Evolutionary conservation across 2,329 filamentous ascomycete genomes (phyloP).

Genomic region (Trichoderma breve): DNA sequence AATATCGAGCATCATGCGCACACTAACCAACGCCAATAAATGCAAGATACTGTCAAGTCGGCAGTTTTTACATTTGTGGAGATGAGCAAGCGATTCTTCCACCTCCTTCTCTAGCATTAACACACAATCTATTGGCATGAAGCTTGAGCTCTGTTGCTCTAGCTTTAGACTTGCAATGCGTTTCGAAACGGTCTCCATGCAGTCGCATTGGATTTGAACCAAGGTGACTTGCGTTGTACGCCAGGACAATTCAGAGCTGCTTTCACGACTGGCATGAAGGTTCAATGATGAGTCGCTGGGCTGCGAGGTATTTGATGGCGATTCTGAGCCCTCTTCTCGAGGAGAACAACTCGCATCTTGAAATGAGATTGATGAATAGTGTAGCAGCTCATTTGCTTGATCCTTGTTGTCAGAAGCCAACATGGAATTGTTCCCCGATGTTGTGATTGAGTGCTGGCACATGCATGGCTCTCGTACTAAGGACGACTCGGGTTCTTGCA

Average conservation of each 20-base stretch:
- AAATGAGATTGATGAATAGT: background rate
- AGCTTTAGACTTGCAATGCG: background rate
- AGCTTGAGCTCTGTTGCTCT: background rate
- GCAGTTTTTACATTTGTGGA: background rate
- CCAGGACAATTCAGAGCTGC: background rate
- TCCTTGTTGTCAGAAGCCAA: background rate
- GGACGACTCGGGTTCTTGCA: background rate
- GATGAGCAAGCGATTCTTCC: background rate
- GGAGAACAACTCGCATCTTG: background rate
- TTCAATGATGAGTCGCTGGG: background rate
- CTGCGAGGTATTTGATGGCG: background rate
- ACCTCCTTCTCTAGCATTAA: constrained; percentile 15
- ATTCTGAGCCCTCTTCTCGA: background rate
- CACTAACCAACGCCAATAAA: constrained; percentile 2
- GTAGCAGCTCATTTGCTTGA: background rate
- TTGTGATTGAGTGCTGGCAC: background rate
- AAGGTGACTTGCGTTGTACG: background rate
- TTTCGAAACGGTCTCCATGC: background rate
- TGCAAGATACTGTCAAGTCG: background rate
- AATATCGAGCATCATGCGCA: constrained; percentile 17
- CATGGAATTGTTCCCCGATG: background rate
- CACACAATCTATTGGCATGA: constrained; percentile 7
- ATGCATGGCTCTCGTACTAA: background rate
- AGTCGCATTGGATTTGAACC: background rate
- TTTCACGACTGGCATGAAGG: background rate